Conservation (phyloP, 2,329 filamentous ascomycete genomes). For the Knoxdaviesia capensis region DNA sequence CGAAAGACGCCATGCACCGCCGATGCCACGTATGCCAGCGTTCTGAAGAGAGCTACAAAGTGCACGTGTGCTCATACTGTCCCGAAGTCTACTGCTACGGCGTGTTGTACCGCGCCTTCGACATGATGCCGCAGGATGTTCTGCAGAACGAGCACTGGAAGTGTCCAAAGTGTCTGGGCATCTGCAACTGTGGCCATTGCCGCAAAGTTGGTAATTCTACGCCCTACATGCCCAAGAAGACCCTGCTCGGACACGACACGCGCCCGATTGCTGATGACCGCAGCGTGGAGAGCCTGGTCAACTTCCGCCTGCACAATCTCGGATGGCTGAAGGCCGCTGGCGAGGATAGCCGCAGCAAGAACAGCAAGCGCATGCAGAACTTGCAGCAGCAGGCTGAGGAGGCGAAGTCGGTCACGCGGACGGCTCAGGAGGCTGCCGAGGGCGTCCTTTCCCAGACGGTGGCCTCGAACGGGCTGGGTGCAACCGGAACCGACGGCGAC, state of each 20-base stretch:
- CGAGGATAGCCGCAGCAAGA: conserved; percentile 34
- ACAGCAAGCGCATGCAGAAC: conserved; percentile 35
- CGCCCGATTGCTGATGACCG: conserved; percentile 75
- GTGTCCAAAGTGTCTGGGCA: conserved; percentile 68
- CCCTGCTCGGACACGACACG: conserved; percentile 78
- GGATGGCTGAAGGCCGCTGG: conserved; percentile 51
- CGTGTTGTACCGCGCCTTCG: conserved; percentile 78
- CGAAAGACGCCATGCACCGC: conserved; percentile 32
- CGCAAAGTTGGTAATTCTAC: conserved; percentile 43
- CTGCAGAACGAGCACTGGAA: conserved; percentile 71
- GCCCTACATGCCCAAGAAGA: conserved; percentile 74
- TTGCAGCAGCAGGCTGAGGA: conserved; percentile 34
- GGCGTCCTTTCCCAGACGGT: conserved; percentile 6
- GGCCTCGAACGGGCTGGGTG: not conserved
- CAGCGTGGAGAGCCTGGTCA: conserved; percentile 75
- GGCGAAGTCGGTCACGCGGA: conserved; percentile 22
- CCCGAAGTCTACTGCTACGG: conserved; percentile 74
- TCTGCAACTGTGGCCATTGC: conserved; percentile 76
- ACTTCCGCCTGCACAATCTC: conserved; percentile 78
- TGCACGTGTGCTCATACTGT: conserved; percentile 65
- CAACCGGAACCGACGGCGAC: not conserved
- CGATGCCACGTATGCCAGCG: conserved; percentile 71
- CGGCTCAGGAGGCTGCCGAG: conserved; percentile 17
- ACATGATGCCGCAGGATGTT: conserved; percentile 65
- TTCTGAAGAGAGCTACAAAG: conserved; percentile 64